Percentiles rank a stretch among this genome's conserved stretches.
Evolutionary conservation across 345 rosid species (phyloP).

Genomic region (Pistacia atlantica): DNA sequence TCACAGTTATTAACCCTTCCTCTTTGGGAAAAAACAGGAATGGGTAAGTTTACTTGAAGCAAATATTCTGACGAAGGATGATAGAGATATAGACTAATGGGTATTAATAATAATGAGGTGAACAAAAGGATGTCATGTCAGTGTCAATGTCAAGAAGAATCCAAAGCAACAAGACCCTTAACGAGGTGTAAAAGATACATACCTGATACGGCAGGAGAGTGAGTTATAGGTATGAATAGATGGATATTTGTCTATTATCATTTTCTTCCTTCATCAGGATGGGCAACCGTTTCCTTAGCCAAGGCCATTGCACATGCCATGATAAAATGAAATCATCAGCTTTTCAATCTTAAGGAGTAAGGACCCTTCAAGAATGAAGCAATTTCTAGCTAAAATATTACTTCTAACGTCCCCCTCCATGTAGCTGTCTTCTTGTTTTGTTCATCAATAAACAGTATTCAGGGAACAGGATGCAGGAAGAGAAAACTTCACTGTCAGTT

Average conservation of each 20-base stretch:
- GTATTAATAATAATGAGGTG: background rate
- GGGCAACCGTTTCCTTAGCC: too few species aligned
- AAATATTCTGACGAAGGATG: background rate
- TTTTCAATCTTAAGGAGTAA: background rate
- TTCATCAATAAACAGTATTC: conserved; percentile 9
- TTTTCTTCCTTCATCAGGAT: background rate
- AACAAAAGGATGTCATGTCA: background rate
- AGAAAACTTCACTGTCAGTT: background rate
- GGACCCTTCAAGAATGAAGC: conserved; percentile 16
- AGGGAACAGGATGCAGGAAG: background rate
- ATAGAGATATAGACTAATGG: background rate
- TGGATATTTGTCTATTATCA: background rate
- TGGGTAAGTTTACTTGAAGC: background rate
- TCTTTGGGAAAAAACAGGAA: too few species aligned
- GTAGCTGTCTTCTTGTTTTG: conserved; percentile 21
- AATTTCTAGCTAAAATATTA: background rate
- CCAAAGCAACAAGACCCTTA: conserved; percentile 20
- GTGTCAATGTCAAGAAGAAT: conserved; percentile 4
- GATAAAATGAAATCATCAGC: conserved; percentile 13
- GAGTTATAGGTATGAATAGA: background rate
- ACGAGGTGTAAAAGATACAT: conserved; percentile 11
- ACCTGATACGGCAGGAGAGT: background rate
- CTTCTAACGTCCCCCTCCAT: conserved; percentile 11
- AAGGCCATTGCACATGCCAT: conserved; percentile 8
- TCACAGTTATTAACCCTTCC: too few species aligned